phyloP scores from a whole-genome alignment of 495 filamentous ascomycete genomes.

The Aspergillus campestris region DNA sequence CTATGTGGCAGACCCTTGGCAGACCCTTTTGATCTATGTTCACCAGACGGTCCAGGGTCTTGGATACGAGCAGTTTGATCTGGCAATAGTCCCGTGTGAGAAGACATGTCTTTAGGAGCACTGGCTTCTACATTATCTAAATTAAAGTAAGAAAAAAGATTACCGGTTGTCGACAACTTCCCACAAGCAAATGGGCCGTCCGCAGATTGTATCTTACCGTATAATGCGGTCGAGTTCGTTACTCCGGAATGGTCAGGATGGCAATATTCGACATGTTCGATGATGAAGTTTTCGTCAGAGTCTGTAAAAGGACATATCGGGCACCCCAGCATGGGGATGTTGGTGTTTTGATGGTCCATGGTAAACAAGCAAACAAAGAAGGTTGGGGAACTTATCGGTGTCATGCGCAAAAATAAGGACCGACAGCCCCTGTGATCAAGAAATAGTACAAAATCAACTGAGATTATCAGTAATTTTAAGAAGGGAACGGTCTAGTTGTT shows the following conservation, averaged over 20 bases:
- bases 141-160: conserved; percentile 66
- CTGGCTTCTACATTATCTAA: conserved; percentile 58
- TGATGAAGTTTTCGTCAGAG: conserved; percentile 37
- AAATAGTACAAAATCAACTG: too few species aligned
- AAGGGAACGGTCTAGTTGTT: too few species aligned
- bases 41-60: too few species aligned
- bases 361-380: neutral
- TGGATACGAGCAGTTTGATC: too few species aligned
- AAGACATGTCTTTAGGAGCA: conserved; percentile 35
- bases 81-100: neutral
- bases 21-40: too few species aligned
- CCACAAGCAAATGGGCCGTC: conserved; percentile 66
- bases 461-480: too few species aligned
- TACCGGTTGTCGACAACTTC: conserved; percentile 50
- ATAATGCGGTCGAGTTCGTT: conserved; percentile 6
- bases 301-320: conserved; percentile 50
- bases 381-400: too few species aligned
- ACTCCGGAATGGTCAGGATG: conserved; percentile 38
- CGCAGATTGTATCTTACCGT: conserved; percentile 4
- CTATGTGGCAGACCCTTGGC: too few species aligned
- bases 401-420: too few species aligned
- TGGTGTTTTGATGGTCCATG: conserved; percentile 14
- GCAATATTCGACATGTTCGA: conserved; percentile 47
- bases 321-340: conserved; percentile 23
- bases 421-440: too few species aligned